Percentiles rank a stretch among this genome's conserved stretches.
These are phyloP conservation scores for Ramichloridium luteum DNA, from an alignment of 2,329 filamentous ascomycete species.

Conservation along the genomic window DNA sequence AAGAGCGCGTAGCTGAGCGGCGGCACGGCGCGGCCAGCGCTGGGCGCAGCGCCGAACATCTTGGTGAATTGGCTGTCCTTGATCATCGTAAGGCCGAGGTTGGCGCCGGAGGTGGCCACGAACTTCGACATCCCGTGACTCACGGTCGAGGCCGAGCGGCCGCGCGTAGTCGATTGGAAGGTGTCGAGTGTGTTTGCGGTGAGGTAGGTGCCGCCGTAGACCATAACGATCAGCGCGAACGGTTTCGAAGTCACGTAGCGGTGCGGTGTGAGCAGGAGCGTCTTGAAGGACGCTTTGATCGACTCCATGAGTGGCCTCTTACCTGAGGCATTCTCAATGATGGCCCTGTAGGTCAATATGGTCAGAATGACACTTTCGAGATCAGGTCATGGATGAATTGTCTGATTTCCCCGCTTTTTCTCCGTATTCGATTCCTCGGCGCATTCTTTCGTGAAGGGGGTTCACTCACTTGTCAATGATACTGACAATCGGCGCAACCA, in stretches of 20 bases:
- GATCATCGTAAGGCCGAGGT: constrained; percentile 75
- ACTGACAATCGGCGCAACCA: constrained; percentile 74
- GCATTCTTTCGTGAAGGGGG: neutral
- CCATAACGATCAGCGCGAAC: constrained; percentile 51
- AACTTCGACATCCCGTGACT: constrained; percentile 73
- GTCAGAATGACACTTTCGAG: neutral
- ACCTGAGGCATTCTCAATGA: constrained; percentile 73
- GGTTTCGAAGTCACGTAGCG: constrained; percentile 51
- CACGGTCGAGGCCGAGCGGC: constrained; percentile 46
- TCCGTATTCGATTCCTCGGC: no score
- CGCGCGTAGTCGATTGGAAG: constrained; percentile 49
- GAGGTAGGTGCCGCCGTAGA: constrained; percentile 83
- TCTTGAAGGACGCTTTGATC: constrained; percentile 44
- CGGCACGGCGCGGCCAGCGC: constrained; percentile 44
- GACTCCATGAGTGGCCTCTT: constrained; percentile 48
- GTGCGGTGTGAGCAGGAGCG: constrained; percentile 49
- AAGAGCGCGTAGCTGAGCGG: constrained; percentile 65
- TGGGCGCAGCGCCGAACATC: constrained; percentile 55
- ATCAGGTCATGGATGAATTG: no score
- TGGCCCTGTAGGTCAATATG: constrained; percentile 44
- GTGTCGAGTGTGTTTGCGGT: constrained; percentile 85
- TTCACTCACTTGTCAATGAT: constrained; percentile 75
- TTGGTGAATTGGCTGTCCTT: constrained; percentile 79
- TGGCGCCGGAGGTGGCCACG: constrained; percentile 63
- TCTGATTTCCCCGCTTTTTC: no score